phyloP scores from a whole-genome alignment of 2,329 filamentous ascomycete species.

The Aspergillus pseudonomiae region DNA sequence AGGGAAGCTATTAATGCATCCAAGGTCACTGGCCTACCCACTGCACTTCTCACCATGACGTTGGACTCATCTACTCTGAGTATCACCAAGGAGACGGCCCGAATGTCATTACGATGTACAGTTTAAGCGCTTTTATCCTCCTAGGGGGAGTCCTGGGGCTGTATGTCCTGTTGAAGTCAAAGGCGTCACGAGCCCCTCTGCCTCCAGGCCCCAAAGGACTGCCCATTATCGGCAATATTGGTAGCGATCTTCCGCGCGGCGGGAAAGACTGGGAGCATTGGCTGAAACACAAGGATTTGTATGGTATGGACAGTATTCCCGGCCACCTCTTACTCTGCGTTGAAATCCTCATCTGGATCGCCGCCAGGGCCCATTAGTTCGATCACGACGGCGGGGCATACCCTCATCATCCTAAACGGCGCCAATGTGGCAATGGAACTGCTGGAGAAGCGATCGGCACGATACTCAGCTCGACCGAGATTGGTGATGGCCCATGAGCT shows the following conservation, averaged over 20 bases:
- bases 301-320: conserved; percentile 25
- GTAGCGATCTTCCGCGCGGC: conserved; percentile 46
- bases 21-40: background rate
- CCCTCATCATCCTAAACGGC: conserved; percentile 38
- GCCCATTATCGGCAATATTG: conserved; percentile 53
- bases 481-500: conserved; percentile 24
- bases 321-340: no score
- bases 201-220: conserved; percentile 55
- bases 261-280: conserved; percentile 44
- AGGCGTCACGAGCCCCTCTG: background rate
- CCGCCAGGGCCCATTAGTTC: conserved; percentile 37
- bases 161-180: background rate
- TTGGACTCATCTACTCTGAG: background rate
- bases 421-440: conserved; percentile 32
- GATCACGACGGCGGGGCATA: conserved; percentile 35
- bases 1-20: background rate
- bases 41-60: background rate
- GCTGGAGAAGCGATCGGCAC: conserved; percentile 34
- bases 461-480: conserved; percentile 31
- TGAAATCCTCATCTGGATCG: background rate
- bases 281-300: conserved; percentile 44
- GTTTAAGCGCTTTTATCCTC: background rate
- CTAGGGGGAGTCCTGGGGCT: background rate
- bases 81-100: background rate
- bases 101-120: background rate